Conservation (phyloP, 306 rosid genomes). For the Sesbania bispinosa region DNA sequence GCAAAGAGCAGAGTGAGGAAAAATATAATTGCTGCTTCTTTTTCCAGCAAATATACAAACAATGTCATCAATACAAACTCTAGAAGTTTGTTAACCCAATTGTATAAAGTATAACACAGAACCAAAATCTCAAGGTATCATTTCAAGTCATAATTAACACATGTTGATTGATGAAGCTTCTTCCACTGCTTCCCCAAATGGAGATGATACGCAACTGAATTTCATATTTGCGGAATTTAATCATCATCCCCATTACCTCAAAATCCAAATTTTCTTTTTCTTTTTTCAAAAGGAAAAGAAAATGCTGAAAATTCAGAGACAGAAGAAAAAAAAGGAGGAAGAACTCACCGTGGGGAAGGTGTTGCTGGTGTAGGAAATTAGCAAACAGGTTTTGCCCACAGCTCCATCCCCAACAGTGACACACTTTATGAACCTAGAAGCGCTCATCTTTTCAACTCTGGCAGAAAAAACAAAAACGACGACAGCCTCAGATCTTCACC, state of each 20-base stretch:
- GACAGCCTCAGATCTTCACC: slow-evolving; percentile 96
- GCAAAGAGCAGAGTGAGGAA: slow-evolving; percentile 12
- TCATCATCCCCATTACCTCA: not conserved
- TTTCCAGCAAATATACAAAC: not conserved
- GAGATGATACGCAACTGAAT: not conserved
- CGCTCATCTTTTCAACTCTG: slow-evolving; percentile 60
- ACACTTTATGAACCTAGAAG: slow-evolving; percentile 97
- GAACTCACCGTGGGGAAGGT: slow-evolving; percentile 89
- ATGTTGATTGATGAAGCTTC: not conserved
- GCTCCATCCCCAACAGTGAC: slow-evolving; percentile 99
- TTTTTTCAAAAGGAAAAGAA: not conserved
- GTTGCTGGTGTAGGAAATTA: slow-evolving; percentile 98
- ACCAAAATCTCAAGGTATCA: not conserved
- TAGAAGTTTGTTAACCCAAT: not conserved
- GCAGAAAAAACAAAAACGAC: not conserved
- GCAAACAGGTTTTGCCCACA: slow-evolving; percentile 97
- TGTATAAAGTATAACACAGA: not conserved
- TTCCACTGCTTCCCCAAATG: not conserved
- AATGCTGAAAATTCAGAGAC: too few species aligned
- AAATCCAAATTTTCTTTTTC: not conserved
- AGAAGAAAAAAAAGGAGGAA: not conserved
- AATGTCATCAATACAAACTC: not conserved
- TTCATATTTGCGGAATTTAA: not conserved
- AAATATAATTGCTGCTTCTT: not conserved
- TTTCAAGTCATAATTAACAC: not conserved